Evolutionary conservation across 2,329 filamentous ascomycete genomes (phyloP), one percentile per base, ranked within the genome.

Genomic region (Trichoderma brevicompactum): DNA sequence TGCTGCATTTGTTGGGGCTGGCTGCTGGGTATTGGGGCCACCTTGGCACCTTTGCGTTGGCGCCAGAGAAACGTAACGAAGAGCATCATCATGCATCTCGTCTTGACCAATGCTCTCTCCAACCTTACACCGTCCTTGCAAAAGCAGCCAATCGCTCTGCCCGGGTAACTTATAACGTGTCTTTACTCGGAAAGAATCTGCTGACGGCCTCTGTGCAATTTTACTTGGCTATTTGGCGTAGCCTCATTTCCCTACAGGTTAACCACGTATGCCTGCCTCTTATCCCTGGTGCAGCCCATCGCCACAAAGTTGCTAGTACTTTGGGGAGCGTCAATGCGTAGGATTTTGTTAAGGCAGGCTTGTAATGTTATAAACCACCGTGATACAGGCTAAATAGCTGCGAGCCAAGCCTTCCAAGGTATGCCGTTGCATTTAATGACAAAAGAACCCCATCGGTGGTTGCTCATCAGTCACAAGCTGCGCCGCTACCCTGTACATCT

Each of bases 1-100:
- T 50, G 44, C 44, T 61, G 58, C 38, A 52, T 53, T 34, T 46
- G 60, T 63, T 63, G 60, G 49, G 60, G 28, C n/a, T 38, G 34
- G 19, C 34, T 60, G 44, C 48, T 28, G 36, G n/a, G 38, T 23
- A 28, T 28, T 28, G 23, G 23, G 23, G 23, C 23, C 23, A 28
- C 23, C 38, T 41, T 9, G 36, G 36, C 34, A 54, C 34, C 52
- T 40, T 40, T 8, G 19, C 36, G 36, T 54, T 9, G 17, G 34
- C 34, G 49, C n/a, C 49, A 53, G 49, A 38, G 23, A 38, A 38
- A 38, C 34, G n/a, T 36, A 53, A 32, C 49, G n/a, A 38, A 32
- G 32, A 32, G 49, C 49, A 28, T 28, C 23, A 28, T 28, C 23
- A 28, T 28, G 23, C 23, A 28, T 28, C 23, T 28, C 23, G 5